Conservation (phyloP, 257 asterid genomes). For the Nicotiana attenuata region DNA sequence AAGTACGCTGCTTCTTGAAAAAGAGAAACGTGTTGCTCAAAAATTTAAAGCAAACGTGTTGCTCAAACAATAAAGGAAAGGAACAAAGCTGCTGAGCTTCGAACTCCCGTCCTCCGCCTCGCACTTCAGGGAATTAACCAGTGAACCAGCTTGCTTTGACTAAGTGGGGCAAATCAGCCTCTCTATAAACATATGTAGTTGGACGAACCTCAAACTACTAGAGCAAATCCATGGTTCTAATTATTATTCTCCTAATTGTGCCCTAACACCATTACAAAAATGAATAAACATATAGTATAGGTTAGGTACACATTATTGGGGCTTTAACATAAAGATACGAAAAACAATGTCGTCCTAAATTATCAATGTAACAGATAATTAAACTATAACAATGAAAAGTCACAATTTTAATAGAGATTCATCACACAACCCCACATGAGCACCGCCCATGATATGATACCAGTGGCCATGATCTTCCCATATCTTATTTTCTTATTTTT, state of each 20-base stretch:
- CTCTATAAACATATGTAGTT: not conserved
- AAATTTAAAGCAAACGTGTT: too few species aligned
- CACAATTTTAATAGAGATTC: not conserved
- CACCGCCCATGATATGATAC: conserved; percentile 1
- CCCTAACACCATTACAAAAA: not conserved
- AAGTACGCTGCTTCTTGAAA: too few species aligned
- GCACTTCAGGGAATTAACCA: too few species aligned
- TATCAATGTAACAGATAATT: not conserved
- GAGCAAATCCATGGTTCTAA: not conserved
- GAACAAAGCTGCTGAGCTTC: not conserved
- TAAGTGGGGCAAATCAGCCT: too few species aligned
- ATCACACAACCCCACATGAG: not conserved
- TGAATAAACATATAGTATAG: not conserved
- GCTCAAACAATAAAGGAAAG: too few species aligned
- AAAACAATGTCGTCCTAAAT: not conserved
- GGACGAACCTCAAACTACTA: not conserved
- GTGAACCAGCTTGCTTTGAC: too few species aligned
- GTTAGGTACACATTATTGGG: not conserved
- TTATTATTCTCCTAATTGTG: not conserved
- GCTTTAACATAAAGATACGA: not conserved
- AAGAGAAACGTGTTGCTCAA: too few species aligned
- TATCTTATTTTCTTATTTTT: too few species aligned
- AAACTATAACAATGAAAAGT: not conserved
- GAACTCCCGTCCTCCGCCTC: too few species aligned
- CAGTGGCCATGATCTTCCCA: not conserved